phyloP scores from a whole-genome alignment of 495 filamentous ascomycete genomes.

The Neurospora sp. region DNA sequence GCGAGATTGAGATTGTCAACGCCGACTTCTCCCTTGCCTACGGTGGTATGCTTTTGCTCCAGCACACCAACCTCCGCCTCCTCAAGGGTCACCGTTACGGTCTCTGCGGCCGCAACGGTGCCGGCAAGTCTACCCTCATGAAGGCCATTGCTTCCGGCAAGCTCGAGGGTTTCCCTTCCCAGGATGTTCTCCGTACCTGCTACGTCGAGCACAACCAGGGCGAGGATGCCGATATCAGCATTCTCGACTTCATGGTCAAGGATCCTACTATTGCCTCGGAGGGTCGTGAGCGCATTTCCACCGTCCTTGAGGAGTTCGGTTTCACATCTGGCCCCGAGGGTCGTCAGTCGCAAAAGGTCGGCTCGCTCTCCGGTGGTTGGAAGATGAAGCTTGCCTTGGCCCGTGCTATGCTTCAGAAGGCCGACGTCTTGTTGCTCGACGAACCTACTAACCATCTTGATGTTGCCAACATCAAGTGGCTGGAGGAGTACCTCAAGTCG shows the following conservation, averaged over 20 bases:
- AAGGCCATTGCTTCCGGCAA: slow-evolving; percentile 90
- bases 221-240: slow-evolving; percentile 90
- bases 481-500: slow-evolving; percentile 87
- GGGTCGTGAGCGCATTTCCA: slow-evolving; percentile 66
- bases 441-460: slow-evolving; percentile 99
- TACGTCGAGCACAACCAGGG: slow-evolving; percentile 99
- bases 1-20: slow-evolving; percentile 86
- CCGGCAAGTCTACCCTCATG: slow-evolving; percentile 98
- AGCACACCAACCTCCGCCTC: slow-evolving; percentile 88
- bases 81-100: slow-evolving; percentile 96
- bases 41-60: slow-evolving; percentile 94
- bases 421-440: slow-evolving; percentile 91
- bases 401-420: slow-evolving; percentile 90
- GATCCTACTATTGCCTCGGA: slow-evolving; percentile 72
- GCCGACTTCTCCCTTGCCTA: slow-evolving; percentile 97
- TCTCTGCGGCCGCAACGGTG: slow-evolving; percentile 92
- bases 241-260: slow-evolving; percentile 80
- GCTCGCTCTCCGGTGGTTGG: slow-evolving; percentile 97
- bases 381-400: slow-evolving; percentile 99
- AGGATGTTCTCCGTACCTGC: slow-evolving; percentile 84
- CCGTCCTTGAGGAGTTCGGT: slow-evolving; percentile 80
- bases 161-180: slow-evolving; percentile 91
- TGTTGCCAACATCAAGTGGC: slow-evolving; percentile 91
- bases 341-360: slow-evolving; percentile 75
- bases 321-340: slow-evolving; percentile 87